A percentile compares a stretch with the other conserved stretches of the same genome.
Conservation (phyloP, 2,329 filamentous ascomycete genomes). For the Colletotrichum truncatum region DNA sequence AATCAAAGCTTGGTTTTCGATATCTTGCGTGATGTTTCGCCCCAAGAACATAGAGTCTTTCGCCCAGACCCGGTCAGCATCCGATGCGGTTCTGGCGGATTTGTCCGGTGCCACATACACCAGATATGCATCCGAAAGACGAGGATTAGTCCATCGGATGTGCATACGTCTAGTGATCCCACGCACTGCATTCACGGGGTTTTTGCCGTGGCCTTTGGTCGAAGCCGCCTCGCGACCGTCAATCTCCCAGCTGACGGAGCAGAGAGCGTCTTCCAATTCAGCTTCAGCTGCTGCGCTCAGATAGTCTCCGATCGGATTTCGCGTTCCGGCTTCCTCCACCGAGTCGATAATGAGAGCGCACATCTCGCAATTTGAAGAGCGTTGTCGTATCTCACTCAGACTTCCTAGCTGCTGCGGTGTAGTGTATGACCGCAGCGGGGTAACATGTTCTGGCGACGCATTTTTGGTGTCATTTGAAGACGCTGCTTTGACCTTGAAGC, state of each 20-base stretch:
- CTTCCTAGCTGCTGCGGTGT: not conserved
- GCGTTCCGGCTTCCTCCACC: not conserved
- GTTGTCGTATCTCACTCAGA: not conserved
- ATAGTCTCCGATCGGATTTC: not conserved
- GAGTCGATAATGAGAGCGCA: constrained; percentile 12
- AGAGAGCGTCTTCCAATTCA: not conserved
- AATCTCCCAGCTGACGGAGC: constrained; percentile 16
- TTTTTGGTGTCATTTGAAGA: no score
- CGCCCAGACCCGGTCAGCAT: constrained; percentile 13
- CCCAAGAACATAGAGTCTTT: constrained; percentile 14
- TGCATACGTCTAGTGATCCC: constrained; percentile 6
- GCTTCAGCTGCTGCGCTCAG: not conserved
- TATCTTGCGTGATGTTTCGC: not conserved
- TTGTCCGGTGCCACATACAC: constrained; percentile 1
- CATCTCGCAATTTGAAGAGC: not conserved
- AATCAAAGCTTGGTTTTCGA: constrained; percentile 15
- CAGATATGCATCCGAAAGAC: not conserved
- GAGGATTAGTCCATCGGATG: not conserved
- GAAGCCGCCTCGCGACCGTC: constrained; percentile 4
- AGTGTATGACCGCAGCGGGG: not conserved
- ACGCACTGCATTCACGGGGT: constrained; percentile 1
- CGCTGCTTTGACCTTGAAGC: no score
- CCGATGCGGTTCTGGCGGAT: not conserved
- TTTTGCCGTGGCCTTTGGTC: not conserved
- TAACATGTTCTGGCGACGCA: no score